Evolutionary conservation across 2,329 filamentous ascomycete genomes (phyloP), one percentile per base, ranked within the genome.

Genomic region (Apiospora marii): DNA sequence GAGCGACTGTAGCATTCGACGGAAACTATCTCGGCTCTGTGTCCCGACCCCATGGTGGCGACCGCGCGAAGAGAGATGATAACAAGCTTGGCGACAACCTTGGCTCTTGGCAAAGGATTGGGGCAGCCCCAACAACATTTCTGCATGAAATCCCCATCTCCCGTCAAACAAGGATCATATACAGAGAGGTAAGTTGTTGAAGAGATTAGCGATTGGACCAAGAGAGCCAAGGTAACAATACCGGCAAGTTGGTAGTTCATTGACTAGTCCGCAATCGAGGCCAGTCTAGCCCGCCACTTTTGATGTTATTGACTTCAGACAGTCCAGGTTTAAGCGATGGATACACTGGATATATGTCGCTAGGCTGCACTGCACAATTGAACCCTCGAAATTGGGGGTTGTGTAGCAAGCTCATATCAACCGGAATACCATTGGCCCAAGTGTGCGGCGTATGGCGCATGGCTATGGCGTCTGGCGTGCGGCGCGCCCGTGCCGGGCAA

Each of bases 21-120:
- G 34, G 8, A 41, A 41, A 14, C 30, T 64, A 64, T 41, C 34
- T n/a, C 58, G 58, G 30, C 58, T n/a, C 22, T 41, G 34, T 4
- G n/a, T n/a, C 22, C 58, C 58, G 58, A 37, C 58, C 41, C 10
- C 58, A 14, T 41, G 58, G 34, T 41, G 58, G 58, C 58, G 58
- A 30, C 58, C 22, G 34, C 34, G 22, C 30, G 19, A n/a, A n/a
- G n/a, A 64, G 58, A 64, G 30, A 64, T 64, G 58, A 64, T 64
- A 64, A 64, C 30, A 41, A n/a, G 19, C 58, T 64, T 64, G 58
- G 58, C 58, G 10, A 22, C 6, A 24, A 41, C 10, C 58, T 64
- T 64, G 58, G 58, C 58, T 41, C 58, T 64, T 41, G 58, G 34
- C 58, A 41, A n/a, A 64, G 34, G 14, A 19, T 41, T 41, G 30